Evolutionary conservation across 1,284 basidiomycete species (phyloP), one percentile per base, ranked within the genome.

Genomic region (Heliocybe sulcata): DNA sequence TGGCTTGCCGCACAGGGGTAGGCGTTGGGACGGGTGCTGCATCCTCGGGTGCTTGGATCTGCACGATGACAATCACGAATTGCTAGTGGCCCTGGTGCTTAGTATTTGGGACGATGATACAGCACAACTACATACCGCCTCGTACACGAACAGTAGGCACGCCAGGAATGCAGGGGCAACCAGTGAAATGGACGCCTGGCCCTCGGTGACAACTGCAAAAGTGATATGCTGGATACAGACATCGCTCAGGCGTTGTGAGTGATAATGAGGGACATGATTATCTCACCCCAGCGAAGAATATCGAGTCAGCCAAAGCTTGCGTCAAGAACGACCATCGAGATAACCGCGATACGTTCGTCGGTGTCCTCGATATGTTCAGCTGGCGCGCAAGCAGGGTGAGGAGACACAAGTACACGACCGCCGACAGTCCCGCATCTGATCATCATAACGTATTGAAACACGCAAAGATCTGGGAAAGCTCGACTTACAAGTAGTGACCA

Each of bases 21-120:
- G 64, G 55, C 27, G 59, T 45, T n/a, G 64, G 58, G 26, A 61
- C 47, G 23, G 63, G 57, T 10, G 69, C 64, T 20, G 70, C 70
- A 59, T 87, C 79, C 64, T 94, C 92, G 1, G 90, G 89, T 1
- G 83, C 80, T 74, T 94, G 92, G 23, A 94, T 83, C 58, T 90
- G 85, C 58, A 88, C 81, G 8, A 93, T 82, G 16, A 92, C 72
- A 29, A 88, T 82, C 0, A 86, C 81, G 63, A 92, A 92, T 83
- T 93, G 87, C 92, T 94, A 59, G 4, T 20, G 29, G 29, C 12
- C 29, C 4, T 6, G 4, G 29, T 31, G 4, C 29, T 31, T n/a
- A 56, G n/a, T 10, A 38, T 22, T 23, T n/a, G n/a, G 47, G 4
- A 26, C 20, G 47, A 4, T 22, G n/a, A 26, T 14, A 49, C 12